These are phyloP conservation scores for Tremella mesenterica DNA, from an alignment of 768 basidiomycete species.

Conservation along the genomic window DNA sequence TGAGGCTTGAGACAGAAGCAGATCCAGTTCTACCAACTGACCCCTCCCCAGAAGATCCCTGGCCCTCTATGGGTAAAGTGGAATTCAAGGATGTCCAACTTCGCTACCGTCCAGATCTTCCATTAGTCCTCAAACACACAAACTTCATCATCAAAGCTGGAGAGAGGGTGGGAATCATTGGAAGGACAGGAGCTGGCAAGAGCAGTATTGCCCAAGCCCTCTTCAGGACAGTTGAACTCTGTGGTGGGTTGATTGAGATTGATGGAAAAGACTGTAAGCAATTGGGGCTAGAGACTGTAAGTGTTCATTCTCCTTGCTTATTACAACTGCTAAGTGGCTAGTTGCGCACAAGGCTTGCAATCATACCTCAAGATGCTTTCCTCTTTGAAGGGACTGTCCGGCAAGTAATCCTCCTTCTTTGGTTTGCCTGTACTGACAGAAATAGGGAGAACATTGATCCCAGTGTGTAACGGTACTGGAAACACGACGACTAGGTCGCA, in stretches of 20 bases:
- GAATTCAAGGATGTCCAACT: slow-evolving; percentile 56
- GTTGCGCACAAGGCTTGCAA: slow-evolving; percentile 53
- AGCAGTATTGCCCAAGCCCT: slow-evolving; percentile 47
- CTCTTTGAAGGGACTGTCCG: slow-evolving; percentile 46
- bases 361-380: slow-evolving; percentile 61
- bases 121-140: slow-evolving; percentile 66
- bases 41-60: slow-evolving; percentile 48
- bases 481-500: too few species aligned
- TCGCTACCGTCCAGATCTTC: slow-evolving; percentile 69
- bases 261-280: slow-evolving; percentile 47
- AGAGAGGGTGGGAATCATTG: slow-evolving; percentile 70
- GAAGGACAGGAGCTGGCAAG: slow-evolving; percentile 57
- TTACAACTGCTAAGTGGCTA: slow-evolving; percentile 1
- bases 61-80: slow-evolving; percentile 68
- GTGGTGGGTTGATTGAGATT: slow-evolving; percentile 51
- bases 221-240: slow-evolving; percentile 57
- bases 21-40: slow-evolving; percentile 50
- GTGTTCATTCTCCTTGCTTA: slow-evolving; percentile 7
- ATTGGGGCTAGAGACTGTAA: slow-evolving; percentile 52
- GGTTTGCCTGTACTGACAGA: not conserved
- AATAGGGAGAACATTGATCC: slow-evolving; percentile 53
- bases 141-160: slow-evolving; percentile 59
- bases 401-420: slow-evolving; percentile 3
- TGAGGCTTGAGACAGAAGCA: slow-evolving; percentile 63
- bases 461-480: too few species aligned